Conservation (phyloP, 139 green algal genomes). For the Monoraphidium neglectum region DNA sequence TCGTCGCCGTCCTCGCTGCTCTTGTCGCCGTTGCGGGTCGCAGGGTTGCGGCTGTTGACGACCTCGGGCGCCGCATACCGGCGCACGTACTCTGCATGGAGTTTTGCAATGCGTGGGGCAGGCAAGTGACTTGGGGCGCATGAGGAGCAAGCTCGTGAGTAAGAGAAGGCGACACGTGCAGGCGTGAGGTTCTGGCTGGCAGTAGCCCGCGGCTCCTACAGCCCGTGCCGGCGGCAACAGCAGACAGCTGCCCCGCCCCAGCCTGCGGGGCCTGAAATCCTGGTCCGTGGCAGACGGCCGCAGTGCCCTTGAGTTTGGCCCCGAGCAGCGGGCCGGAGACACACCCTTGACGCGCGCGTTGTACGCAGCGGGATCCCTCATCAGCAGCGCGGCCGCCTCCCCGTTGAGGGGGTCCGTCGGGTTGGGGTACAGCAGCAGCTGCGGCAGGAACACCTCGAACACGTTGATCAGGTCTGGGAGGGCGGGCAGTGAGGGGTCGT, state of each 20-base stretch:
- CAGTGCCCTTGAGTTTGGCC: too few species aligned
- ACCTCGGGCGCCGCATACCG: constrained; percentile 63
- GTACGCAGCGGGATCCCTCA: constrained; percentile 93
- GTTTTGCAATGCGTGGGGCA: not conserved
- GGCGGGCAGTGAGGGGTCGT: too few species aligned
- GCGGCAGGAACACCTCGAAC: constrained; percentile 98
- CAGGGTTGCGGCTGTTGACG: not conserved
- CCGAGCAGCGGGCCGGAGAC: not conserved
- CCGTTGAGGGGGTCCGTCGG: constrained; percentile 97
- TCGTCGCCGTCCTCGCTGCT: constrained; percentile 47
- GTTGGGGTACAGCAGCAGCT: constrained; percentile 99
- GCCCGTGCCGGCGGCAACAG: not conserved
- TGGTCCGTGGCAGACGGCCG: too few species aligned
- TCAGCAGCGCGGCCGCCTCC: constrained; percentile 96
- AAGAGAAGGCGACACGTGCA: not conserved
- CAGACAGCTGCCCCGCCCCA: too few species aligned
- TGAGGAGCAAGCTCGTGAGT: not conserved
- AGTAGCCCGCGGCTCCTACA: not conserved
- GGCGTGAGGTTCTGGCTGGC: not conserved
- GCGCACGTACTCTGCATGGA: constrained; percentile 71
- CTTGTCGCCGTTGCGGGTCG: constrained; percentile 23
- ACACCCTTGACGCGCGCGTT: constrained; percentile 86
- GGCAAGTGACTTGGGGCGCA: not conserved
- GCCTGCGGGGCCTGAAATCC: too few species aligned
- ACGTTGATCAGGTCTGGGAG: constrained; percentile 98